Percentiles rank a stretch among this genome's conserved stretches.
These are phyloP conservation scores for Hemileccinum rubropunctum DNA, from an alignment of 768 basidiomycete genomes.

Conservation along the genomic window DNA sequence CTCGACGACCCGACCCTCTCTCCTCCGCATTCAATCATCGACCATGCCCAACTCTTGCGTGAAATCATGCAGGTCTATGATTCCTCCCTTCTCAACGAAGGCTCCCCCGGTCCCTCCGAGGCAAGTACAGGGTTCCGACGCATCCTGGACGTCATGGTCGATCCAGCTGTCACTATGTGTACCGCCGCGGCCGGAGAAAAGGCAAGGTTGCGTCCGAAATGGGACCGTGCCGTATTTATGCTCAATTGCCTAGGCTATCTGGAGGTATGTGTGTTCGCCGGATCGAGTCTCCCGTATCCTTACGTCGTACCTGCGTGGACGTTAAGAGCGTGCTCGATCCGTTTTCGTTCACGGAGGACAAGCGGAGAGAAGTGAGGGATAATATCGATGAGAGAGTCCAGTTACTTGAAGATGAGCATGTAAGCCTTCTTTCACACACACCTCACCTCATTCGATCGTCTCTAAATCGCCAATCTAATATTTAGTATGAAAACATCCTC, in stretches of 20 bases:
- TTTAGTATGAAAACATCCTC: conserved; percentile 24
- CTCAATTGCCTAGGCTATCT: conserved; percentile 85
- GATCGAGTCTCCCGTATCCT: conserved; percentile 1
- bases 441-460: background rate
- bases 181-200: conserved; percentile 64
- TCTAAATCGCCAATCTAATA: background rate
- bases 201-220: conserved; percentile 48
- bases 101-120: conserved; percentile 5
- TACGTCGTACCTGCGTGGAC: background rate
- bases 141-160: conserved; percentile 80
- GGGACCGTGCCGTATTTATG: conserved; percentile 83
- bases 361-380: conserved; percentile 54
- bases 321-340: conserved; percentile 61
- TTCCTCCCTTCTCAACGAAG: conserved; percentile 72
- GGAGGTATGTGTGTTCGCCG: conserved; percentile 47
- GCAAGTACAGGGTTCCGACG: conserved; percentile 24
- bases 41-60: conserved; percentile 78
- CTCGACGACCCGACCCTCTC: conserved; percentile 65
- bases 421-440: conserved; percentile 38
- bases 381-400: conserved; percentile 62
- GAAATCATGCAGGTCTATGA: conserved; percentile 90
- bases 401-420: conserved; percentile 78
- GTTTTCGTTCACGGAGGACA: conserved; percentile 64
- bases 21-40: conserved; percentile 77
- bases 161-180: conserved; percentile 81